Base-by-base conservation (phyloP, 345 rosid species). In the Raphanus sativus region DNA sequence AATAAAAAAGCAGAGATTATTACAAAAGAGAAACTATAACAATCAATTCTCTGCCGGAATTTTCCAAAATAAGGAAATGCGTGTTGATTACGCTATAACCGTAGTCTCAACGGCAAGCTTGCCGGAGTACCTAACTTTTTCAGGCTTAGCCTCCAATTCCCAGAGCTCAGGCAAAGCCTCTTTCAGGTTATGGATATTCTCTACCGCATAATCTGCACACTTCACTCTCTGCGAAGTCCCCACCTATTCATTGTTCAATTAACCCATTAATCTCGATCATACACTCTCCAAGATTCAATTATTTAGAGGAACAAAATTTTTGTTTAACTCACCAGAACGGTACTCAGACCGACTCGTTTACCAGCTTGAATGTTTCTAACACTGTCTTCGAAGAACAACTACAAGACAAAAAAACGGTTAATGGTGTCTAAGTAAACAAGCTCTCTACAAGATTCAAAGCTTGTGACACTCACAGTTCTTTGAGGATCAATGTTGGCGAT, bases 371-470 rank as follows among this genome's bases (percentile, higher is more conserved):
- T 89, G 88, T 90, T 92, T 12, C 96, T 85, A 58, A 89, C 90
- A 58, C 97, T 92, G 62, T 92, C 97, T 11, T 92, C 96, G 4
- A 92, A 90, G 84, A 92, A 90, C 78, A 92, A 68, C 97, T 76
- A 24, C 68, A 32, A 60, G 68, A 68, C 21, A 17, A 54, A 59
- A 36, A 61, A 17, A 1, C 60, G 36, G 8, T 63, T 50, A 17
- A 26, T 10, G 21, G 21, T 21, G n/a, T 17, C 6, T 12, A 6
- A 68, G 16, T 4, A 59, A 8, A 13, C 38, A 60, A 32, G 6
- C 15, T 48, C 34, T 45, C 33, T 8, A 4, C 30, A 64, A 50
- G 70, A 32, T 32, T 13, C 2, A 1, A 5, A 55, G 5, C 6
- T 4, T 11, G 64, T 11, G 64, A 28, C 16, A 71, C 96, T 85